phyloP scores from a whole-genome alignment of 352 stramenopile species.

The Pythium angustatum region DNA sequence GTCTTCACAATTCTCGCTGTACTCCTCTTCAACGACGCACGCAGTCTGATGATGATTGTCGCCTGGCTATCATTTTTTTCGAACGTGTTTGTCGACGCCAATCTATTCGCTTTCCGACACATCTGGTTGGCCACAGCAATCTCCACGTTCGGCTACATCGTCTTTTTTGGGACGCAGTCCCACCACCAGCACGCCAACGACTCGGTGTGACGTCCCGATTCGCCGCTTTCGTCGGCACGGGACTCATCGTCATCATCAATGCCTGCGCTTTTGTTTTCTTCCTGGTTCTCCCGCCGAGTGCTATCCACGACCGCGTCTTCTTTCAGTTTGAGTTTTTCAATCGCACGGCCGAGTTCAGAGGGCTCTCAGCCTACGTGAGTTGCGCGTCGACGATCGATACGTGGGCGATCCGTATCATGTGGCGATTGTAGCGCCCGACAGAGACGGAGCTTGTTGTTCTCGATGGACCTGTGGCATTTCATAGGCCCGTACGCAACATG shows the following conservation, averaged over 20 bases:
- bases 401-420: slow-evolving; percentile 9
- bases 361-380: neutral
- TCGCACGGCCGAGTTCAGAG: neutral
- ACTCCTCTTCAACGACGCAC: neutral
- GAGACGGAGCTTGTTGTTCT: slow-evolving; percentile 3
- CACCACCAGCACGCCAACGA: neutral
- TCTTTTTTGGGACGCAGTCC: neutral
- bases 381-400: neutral
- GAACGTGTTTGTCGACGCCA: neutral
- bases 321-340: neutral
- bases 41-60: neutral
- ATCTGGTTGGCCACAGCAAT: neutral
- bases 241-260: neutral
- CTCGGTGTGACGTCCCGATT: neutral
- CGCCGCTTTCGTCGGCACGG: neutral
- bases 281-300: neutral
- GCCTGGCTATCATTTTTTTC: neutral
- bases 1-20: neutral
- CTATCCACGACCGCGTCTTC: neutral
- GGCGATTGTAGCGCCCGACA: neutral
- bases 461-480: neutral
- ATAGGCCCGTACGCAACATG: neutral
- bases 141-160: neutral
- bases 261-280: neutral
- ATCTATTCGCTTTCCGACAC: neutral